These are phyloP conservation scores for Saraca asoca DNA, from an alignment of 331 rosid species.

Conservation along the genomic window DNA sequence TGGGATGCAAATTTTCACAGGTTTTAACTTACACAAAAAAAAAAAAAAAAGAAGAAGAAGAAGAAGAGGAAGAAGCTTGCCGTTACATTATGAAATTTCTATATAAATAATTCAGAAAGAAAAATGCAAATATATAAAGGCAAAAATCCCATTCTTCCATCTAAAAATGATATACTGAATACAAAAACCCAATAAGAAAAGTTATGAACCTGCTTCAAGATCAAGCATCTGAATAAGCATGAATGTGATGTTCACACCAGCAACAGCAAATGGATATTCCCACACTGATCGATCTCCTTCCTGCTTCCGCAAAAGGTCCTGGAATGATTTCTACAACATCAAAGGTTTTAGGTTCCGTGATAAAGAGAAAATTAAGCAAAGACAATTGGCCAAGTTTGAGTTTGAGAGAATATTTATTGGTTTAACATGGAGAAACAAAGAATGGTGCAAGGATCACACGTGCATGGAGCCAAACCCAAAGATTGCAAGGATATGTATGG, in stretches of 20 bases:
- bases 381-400: conserved; percentile 18
- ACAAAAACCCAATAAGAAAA: conserved; percentile 27
- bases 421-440: background rate
- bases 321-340: conserved; percentile 81
- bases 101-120: conserved; percentile 14
- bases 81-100: conserved; percentile 5
- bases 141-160: conserved; percentile 11
- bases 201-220: conserved; percentile 85
- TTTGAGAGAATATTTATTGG: background rate
- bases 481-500: conserved; percentile 3
- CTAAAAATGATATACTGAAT: conserved; percentile 17
- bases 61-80: no score
- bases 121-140: conserved; percentile 8
- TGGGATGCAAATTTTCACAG: background rate
- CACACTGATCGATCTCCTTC: conserved; percentile 97
- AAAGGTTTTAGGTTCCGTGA: conserved; percentile 34
- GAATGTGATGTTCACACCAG: conserved; percentile 98
- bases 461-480: conserved; percentile 2
- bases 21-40: background rate
- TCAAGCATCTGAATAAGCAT: conserved; percentile 99
- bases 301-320: conserved; percentile 91
- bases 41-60: no score
- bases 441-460: conserved; percentile 6
- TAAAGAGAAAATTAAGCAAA: conserved; percentile 19
- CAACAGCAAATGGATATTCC: conserved; percentile 99